Evolutionary conservation across 169 alveolate species (phyloP), one percentile per base, ranked within the genome.

Genomic region (Plasmodium fragile): DNA sequence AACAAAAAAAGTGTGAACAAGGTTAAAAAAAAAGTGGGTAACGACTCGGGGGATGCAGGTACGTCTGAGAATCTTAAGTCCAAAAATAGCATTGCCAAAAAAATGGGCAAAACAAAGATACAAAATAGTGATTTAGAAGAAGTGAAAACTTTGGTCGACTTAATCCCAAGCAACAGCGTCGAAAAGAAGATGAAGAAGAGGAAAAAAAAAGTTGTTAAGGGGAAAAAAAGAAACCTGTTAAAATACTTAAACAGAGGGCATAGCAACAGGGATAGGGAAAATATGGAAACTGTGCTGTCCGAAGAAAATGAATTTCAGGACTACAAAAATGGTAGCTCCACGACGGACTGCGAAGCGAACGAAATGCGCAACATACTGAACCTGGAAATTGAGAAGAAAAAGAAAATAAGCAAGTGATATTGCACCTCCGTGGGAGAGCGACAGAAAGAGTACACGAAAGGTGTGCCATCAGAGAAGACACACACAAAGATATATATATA

Each of bases 321-420:
- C 39, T 49, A 45, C 59, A 72, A 75, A 49, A 52, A 77, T 69
- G 83, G 69, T 49, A 70, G 36, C 70, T 80, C 91, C 18, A 34
- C 82, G 30, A 80, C 92, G 80, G 84, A 91, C 45, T 28, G 18
- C 41, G 92, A 91, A 91, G 82, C 91, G 49, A 91, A 70, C 53
- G 92, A 91, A 91, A 69, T 91, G 28, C 94, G 94, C 73, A 70
- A 79, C 16, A 69, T 91, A 30, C 53, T 91, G 43, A 81, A 70
- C 79, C 52, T 36, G 81, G 94, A 91, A 70, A 80, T 91, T 80
- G 92, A 80, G 65, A 91, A 80, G 73, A 91, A 91, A 91, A 80
- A 65, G 81, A 70, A 45, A n/a, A 83, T 45, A 32, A 81, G 22
- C 55, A 81, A 81, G 52, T n/a, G 16, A 81, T 10, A 22, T 34